phyloP scores from a whole-genome alignment of 306 rosid species.

The Comarum palustre region DNA sequence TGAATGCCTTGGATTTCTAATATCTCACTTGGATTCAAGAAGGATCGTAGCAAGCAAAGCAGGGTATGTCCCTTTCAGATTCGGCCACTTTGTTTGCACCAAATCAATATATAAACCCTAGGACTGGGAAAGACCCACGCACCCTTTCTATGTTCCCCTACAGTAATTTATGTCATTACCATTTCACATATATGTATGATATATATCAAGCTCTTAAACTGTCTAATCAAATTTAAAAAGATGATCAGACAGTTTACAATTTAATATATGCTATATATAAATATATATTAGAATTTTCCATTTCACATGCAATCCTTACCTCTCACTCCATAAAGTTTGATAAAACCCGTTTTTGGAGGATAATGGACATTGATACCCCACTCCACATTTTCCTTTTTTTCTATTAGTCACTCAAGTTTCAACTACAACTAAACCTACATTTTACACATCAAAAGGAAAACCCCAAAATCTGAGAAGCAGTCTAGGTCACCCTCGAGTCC shows the following conservation, averaged over 20 bases:
- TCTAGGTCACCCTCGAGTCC: slow-evolving; percentile 27
- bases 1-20: neutral
- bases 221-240: too few species aligned
- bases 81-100: slow-evolving; percentile 29
- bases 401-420: slow-evolving; percentile 54
- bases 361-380: slow-evolving; percentile 50
- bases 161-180: slow-evolving; percentile 62
- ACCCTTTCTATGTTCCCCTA: slow-evolving; percentile 26
- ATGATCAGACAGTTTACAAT: too few species aligned
- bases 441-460: neutral
- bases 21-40: neutral
- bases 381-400: slow-evolving; percentile 27
- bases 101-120: slow-evolving; percentile 25
- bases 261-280: too few species aligned
- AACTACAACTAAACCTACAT: slow-evolving; percentile 29
- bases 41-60: neutral
- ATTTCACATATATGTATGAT: too few species aligned
- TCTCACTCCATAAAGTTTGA: slow-evolving; percentile 24
- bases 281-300: too few species aligned
- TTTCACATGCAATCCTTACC: slow-evolving; percentile 42
- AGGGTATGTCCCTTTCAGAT: slow-evolving; percentile 28
- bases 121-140: slow-evolving; percentile 25
- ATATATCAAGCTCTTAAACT: too few species aligned
- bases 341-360: slow-evolving; percentile 41
- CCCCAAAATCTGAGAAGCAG: neutral